Evolutionary conservation across 179 eudicot species (phyloP).

Genomic region (Silene noctiflora): DNA sequence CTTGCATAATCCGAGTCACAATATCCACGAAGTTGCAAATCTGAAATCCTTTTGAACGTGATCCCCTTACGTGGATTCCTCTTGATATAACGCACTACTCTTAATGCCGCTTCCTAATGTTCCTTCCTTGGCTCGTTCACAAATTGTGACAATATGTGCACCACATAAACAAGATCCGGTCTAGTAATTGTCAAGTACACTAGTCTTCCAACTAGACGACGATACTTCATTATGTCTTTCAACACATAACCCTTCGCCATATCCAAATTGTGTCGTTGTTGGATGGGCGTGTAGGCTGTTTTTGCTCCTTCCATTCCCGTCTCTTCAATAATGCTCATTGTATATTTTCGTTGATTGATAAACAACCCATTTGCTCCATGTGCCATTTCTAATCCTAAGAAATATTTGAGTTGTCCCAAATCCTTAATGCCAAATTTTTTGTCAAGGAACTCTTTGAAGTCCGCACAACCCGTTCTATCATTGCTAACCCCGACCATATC

Average conservation of each 20-base stretch:
- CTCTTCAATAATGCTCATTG: neutral
- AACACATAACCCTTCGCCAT: neutral
- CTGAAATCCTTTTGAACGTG: too few relatives aligned
- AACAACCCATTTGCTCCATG: neutral
- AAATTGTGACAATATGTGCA: neutral
- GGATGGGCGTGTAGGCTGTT: neutral
- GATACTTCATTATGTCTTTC: neutral
- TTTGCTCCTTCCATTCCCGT: neutral
- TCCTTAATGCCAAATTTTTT: neutral
- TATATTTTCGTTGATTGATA: neutral
- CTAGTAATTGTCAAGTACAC: neutral
- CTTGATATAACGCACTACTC: neutral
- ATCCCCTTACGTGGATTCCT: neutral
- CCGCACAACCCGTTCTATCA: neutral
- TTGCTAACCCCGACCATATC: neutral
- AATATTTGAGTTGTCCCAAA: neutral
- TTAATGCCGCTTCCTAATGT: neutral
- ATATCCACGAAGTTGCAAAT: neutral
- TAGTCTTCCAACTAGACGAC: neutral
- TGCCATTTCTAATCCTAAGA: neutral
- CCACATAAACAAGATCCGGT: neutral
- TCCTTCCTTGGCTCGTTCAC: neutral
- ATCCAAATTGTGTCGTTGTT: neutral
- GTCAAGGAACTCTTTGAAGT: neutral
- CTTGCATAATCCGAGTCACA: slow-evolving; percentile 3